Evolutionary conservation across 169 alveolate species (phyloP), one percentile per base, ranked within the genome.

Genomic region (Cryptosporidium tyzzeri): DNA sequence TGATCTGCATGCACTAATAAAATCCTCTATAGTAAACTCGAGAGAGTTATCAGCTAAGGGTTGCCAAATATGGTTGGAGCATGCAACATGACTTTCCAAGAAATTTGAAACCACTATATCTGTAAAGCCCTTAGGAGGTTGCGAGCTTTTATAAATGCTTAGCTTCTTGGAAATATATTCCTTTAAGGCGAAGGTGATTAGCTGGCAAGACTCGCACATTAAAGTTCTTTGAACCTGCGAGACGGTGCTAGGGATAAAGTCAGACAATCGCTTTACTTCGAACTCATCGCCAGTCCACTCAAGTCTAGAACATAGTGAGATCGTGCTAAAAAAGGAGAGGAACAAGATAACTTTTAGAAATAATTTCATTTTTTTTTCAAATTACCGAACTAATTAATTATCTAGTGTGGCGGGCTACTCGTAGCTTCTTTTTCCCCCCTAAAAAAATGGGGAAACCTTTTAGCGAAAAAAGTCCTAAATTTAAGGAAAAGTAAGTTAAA

Each of bases 281-380:
- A 80, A 80, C 31, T 80, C 89, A n/a, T 62, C 68, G 1, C 89
- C 89, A 0, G 68, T 41, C 89, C 89, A 80, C n/a, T 80, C 71
- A 0, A 65, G 50, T 37, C 68, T 61, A 50, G 74, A 23, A 61
- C 89, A 80, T n/a, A 23, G n/a, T 39, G 75, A 16, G 18, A 41
- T 29, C 6, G 51, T 45, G 9, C 45, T 62, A 31, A 61, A 3
- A 16, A 62, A n/a, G 10, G 80, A 3, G 26, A 65, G n/a, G 29
- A 80, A 31, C 39, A 31, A 41, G 3, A 33, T 7, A 10, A 80
- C 23, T 62, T 14, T 39, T 18, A 80, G 41, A 10, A 37, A 7
- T 0, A 21, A 58, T 16, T 62, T 80, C 75, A 80, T 70, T 39
- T 39, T 70, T 23, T 8, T 37, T 45, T 35, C 26, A n/a, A 69